Evolutionary conservation across 371 early-diverging fungal genomes (phyloP), one percentile per base, ranked within the genome.

Genomic region (Mucor mucedo): DNA sequence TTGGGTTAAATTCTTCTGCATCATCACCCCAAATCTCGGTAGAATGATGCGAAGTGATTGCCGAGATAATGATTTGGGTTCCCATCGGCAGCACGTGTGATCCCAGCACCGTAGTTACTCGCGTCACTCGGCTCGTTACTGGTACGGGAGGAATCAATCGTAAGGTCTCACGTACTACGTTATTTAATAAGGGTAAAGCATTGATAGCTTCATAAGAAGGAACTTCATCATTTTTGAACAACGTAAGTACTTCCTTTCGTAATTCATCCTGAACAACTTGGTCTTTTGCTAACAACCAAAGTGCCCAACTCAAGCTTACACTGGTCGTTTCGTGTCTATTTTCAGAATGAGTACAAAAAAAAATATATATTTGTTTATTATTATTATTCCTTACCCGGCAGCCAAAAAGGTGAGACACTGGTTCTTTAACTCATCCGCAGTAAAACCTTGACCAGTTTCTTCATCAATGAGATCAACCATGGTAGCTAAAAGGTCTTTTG

Each of bases 11-110:
- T 38, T 77, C 77, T 54, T 85, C 75, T 2, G 79, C 86, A 65
- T 90, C 87, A 13, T 81, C 81, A 3, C 91, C 91, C 91, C 89
- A 91, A 58, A 78, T 73, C 10, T 73, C 69, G 56, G 63, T 74
- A 53, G 73, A 72, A 54, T 78, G 80, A 47, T 87, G 87, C 13
- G 69, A 76, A 6, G 72, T 73, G 33, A 79, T 79, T 0, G 77
- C 71, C 1, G 72, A 58, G 16, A 87, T 61, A 42, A 84, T 75
- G 28, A 87, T 60, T 28, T 32, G 50, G 0, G 85, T 84, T 0
- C 83, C 83, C 66, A 85, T 86, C 6, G 90, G 88, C 13, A 88
- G 58, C 2, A 68, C 62, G 52, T 83, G 56, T 9, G 66, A 66
- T 1, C 83, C 81, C 0, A 87, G 60, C 10, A 65, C 62, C 2